Conservation (phyloP, 768 basidiomycete genomes). For the Termitomyces sp. region DNA sequence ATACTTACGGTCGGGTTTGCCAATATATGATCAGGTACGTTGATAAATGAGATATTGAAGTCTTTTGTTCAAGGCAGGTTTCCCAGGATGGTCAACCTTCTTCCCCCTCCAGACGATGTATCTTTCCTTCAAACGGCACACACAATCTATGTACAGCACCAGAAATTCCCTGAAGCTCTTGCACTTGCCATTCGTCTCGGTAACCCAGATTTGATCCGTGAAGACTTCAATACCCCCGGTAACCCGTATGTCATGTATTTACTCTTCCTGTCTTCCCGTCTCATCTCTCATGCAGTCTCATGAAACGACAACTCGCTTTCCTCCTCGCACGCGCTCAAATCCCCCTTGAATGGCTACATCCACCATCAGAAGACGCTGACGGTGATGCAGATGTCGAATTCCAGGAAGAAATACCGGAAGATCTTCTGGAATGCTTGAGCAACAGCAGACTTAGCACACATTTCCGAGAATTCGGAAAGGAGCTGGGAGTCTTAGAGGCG, state of each 20-base stretch:
- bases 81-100: conserved; percentile 75
- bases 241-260: conserved; percentile 60
- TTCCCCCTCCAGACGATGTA: conserved; percentile 90
- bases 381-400: conserved; percentile 51
- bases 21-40: conserved; percentile 91
- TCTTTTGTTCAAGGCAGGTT: background rate
- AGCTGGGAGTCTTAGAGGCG: conserved; percentile 83
- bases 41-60: conserved; percentile 2
- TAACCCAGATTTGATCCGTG: conserved; percentile 71
- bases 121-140: conserved; percentile 87
- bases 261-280: background rate
- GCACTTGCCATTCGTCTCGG: conserved; percentile 80
- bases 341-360: conserved; percentile 83
- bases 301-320: conserved; percentile 95
- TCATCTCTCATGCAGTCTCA: conserved; percentile 41
- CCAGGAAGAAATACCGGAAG: conserved; percentile 67
- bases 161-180: conserved; percentile 88
- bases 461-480: conserved; percentile 91
- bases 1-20: conserved; percentile 86
- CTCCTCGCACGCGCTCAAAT: conserved; percentile 90
- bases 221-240: conserved; percentile 85
- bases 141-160: conserved; percentile 79
- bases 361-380: conserved; percentile 44
- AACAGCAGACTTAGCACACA: conserved; percentile 78
- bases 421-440: conserved; percentile 80